Conservation (phyloP, 768 basidiomycete species). For the Gymnopilus dilepis region DNA sequence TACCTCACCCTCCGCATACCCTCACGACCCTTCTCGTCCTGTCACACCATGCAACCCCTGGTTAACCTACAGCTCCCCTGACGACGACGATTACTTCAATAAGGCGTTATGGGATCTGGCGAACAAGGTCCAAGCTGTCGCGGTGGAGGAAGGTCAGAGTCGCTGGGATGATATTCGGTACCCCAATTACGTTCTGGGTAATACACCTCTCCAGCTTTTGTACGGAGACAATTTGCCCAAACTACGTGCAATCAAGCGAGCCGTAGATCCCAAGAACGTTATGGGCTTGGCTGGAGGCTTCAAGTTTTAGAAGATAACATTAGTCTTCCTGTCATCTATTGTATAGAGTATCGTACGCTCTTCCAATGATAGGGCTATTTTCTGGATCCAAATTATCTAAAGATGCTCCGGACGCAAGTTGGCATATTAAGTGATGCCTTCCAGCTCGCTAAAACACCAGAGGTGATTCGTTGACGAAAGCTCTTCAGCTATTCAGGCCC, state of each 20-base stretch:
- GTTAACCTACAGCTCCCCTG: background rate
- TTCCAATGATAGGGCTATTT: no score
- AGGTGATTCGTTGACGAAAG: no score
- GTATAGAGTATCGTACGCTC: no score
- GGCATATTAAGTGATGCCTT: no score
- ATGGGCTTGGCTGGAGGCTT: constrained; percentile 75
- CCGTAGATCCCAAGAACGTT: constrained; percentile 59
- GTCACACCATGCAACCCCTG: constrained; percentile 9
- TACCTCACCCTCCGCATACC: constrained; percentile 18
- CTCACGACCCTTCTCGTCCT: constrained; percentile 9
- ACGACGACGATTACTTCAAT: constrained; percentile 10
- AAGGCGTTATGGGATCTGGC: constrained; percentile 33
- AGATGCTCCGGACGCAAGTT: no score
- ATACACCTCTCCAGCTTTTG: constrained; percentile 54
- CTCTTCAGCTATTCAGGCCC: no score
- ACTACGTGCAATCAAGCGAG: constrained; percentile 45
- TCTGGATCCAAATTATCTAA: no score
- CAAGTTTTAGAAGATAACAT: constrained; percentile 42
- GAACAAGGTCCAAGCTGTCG: constrained; percentile 44
- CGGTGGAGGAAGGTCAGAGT: constrained; percentile 43
- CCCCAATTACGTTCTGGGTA: constrained; percentile 62
- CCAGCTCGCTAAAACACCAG: no score
- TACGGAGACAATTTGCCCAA: constrained; percentile 54
- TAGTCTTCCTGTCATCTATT: no score
- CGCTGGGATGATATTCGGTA: constrained; percentile 49